A percentile compares a stretch with the other conserved stretches of the same genome.
Evolutionary conservation across 2,329 filamentous ascomycete species (phyloP).

Genomic region (Nannizziopsis arthrosporioides): DNA sequence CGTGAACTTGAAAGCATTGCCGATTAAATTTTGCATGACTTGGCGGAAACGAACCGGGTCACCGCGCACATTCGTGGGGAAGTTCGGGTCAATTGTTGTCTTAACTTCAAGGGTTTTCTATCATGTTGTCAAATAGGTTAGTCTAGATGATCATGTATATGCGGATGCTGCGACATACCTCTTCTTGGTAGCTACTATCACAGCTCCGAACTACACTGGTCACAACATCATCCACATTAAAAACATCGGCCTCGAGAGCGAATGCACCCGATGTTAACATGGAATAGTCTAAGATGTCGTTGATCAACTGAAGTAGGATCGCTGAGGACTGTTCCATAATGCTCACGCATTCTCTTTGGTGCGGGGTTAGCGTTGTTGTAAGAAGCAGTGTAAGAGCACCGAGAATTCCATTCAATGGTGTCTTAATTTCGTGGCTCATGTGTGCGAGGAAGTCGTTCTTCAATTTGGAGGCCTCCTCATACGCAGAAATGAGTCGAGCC

Average conservation of each 20-base stretch:
- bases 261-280: constrained; percentile 51
- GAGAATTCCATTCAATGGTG: constrained; percentile 53
- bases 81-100: constrained; percentile 34
- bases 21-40: constrained; percentile 50
- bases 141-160: no score
- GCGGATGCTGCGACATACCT: no score
- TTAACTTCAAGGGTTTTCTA: constrained; percentile 30
- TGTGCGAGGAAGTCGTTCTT: constrained; percentile 53
- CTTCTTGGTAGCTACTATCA: constrained; percentile 37
- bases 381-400: constrained; percentile 48
- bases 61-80: constrained; percentile 42
- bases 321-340: constrained; percentile 51
- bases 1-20: constrained; percentile 53
- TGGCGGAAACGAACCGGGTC: constrained; percentile 51
- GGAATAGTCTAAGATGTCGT: constrained; percentile 56
- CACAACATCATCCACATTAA: constrained; percentile 38
- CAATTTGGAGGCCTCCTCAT: constrained; percentile 51
- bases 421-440: constrained; percentile 54
- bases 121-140: no score
- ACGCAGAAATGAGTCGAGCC: constrained; percentile 44
- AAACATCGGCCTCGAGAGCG: constrained; percentile 43
- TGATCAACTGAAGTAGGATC: constrained; percentile 50
- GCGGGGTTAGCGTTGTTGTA: constrained; percentile 41
- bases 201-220: constrained; percentile 42
- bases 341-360: constrained; percentile 46